Evolutionary conservation across 2,329 filamentous ascomycete species (phyloP).

Genomic region (Aureobasidium sp.): DNA sequence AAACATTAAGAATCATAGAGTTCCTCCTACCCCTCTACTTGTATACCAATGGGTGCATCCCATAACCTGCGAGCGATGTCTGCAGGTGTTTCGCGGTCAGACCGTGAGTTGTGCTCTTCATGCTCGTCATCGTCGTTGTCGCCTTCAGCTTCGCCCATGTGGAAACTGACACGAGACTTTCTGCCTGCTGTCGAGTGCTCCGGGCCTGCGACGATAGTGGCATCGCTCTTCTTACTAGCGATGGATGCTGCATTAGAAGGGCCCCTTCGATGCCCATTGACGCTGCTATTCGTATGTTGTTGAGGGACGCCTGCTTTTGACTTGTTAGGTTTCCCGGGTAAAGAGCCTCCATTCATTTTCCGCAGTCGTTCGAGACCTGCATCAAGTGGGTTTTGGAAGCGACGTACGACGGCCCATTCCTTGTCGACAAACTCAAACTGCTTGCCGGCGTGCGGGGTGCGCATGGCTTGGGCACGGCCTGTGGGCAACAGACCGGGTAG

Average conservation of each 20-base stretch:
- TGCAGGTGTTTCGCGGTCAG: constrained; percentile 25
- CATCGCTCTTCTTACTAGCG: constrained; percentile 6
- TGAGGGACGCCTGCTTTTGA: background rate
- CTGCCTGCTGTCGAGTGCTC: constrained; percentile 18
- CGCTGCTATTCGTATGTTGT: constrained; percentile 31
- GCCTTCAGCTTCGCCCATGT: constrained; percentile 11
- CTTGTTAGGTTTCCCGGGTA: constrained; percentile 27
- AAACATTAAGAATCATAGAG: background rate
- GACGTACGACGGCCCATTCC: constrained; percentile 65
- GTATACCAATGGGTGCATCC: constrained; percentile 21
- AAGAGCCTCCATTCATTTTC: constrained; percentile 13
- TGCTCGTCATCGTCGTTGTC: constrained; percentile 10
- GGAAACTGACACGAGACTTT: constrained; percentile 13
- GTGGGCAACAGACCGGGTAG: constrained; percentile 32
- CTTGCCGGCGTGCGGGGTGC: constrained; percentile 40
- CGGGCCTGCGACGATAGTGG: background rate
- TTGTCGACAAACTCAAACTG: constrained; percentile 62
- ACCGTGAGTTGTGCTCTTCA: constrained; percentile 18
- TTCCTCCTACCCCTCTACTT: background rate
- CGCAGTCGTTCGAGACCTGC: constrained; percentile 50
- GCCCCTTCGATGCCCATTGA: background rate
- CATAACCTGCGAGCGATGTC: constrained; percentile 34
- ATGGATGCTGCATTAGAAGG: background rate
- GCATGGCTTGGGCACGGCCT: constrained; percentile 34
- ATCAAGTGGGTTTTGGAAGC: constrained; percentile 62